Evolutionary conservation across 1,284 basidiomycete genomes (phyloP).

Genomic region (Acaromyces ingoldii): DNA sequence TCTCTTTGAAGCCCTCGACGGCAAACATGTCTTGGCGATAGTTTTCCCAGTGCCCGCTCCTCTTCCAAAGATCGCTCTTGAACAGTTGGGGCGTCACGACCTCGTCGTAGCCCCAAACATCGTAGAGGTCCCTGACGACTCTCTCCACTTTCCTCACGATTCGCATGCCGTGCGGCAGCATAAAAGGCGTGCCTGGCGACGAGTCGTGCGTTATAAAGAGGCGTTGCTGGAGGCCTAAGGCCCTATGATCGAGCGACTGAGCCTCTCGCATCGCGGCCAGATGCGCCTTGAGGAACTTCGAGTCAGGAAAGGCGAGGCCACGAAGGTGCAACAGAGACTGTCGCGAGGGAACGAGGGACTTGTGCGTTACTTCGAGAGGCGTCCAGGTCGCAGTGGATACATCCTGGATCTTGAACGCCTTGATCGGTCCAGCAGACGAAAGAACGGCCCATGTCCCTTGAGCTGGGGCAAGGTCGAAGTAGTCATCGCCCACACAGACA

Average conservation of each 20-base stretch:
- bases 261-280: slow-evolving; percentile 7
- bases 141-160: slow-evolving; percentile 41
- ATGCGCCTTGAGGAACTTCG: slow-evolving; percentile 11
- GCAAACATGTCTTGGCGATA: slow-evolving; percentile 51
- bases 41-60: slow-evolving; percentile 49
- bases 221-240: slow-evolving; percentile 33
- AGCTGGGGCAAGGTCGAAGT: not conserved
- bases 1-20: slow-evolving; percentile 40
- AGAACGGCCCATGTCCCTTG: not conserved
- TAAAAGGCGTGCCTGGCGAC: slow-evolving; percentile 48
- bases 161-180: slow-evolving; percentile 48
- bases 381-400: slow-evolving; percentile 15
- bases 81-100: slow-evolving; percentile 48
- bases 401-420: slow-evolving; percentile 13
- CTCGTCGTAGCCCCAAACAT: slow-evolving; percentile 46
- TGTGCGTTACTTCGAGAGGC: not conserved
- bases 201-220: slow-evolving; percentile 48
- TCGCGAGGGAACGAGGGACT: not conserved
- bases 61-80: slow-evolving; percentile 43
- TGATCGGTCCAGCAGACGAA: slow-evolving; percentile 4
- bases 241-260: slow-evolving; percentile 24
- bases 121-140: slow-evolving; percentile 48
- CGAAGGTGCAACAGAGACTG: slow-evolving; percentile 16
- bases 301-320: slow-evolving; percentile 18
- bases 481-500: too few species aligned